Evolutionary conservation across 352 stramenopile species (phyloP).

Genomic region (Globisporangium nodosum): DNA sequence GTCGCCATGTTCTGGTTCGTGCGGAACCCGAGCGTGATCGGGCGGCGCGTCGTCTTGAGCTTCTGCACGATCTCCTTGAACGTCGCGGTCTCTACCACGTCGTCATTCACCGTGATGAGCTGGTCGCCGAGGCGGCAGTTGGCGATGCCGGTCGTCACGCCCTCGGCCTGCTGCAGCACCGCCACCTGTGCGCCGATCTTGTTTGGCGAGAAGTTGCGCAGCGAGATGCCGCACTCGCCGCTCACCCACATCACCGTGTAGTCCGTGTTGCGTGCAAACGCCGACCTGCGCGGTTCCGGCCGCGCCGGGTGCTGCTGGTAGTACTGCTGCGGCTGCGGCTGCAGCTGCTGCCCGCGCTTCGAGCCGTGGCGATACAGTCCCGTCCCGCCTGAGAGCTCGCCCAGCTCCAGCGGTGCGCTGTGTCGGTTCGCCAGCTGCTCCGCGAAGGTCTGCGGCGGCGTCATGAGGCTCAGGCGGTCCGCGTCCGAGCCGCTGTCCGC

Average conservation of each 20-base stretch:
- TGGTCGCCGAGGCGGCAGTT: slow-evolving; percentile 74
- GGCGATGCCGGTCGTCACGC: slow-evolving; percentile 70
- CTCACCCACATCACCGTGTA: slow-evolving; percentile 82
- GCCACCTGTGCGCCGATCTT: slow-evolving; percentile 78
- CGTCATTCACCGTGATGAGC: slow-evolving; percentile 69
- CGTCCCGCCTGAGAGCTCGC: slow-evolving; percentile 1
- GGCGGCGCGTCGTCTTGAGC: slow-evolving; percentile 60
- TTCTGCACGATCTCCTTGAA: slow-evolving; percentile 79
- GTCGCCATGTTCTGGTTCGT: slow-evolving; percentile 66
- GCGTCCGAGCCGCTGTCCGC: slow-evolving; percentile 1
- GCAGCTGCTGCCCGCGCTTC: slow-evolving; percentile 18
- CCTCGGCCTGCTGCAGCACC: slow-evolving; percentile 69
- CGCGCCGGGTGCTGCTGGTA: slow-evolving; percentile 14
- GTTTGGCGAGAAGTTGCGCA: slow-evolving; percentile 74
- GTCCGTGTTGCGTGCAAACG: slow-evolving; percentile 17
- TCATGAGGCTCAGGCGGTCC: slow-evolving; percentile 10
- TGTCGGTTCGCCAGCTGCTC: slow-evolving; percentile 4
- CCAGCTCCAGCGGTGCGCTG: slow-evolving; percentile 14
- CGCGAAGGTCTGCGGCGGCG: slow-evolving; percentile 1
- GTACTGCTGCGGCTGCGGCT: slow-evolving; percentile 23
- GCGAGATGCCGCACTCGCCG: slow-evolving; percentile 78
- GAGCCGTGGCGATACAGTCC: slow-evolving; percentile 25
- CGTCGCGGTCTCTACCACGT: slow-evolving; percentile 43
- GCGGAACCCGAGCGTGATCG: slow-evolving; percentile 65
- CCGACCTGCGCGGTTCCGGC: slow-evolving; percentile 2